phyloP scores from a whole-genome alignment of 2,329 filamentous ascomycete genomes.

The Pleochaeta shiraiana region DNA sequence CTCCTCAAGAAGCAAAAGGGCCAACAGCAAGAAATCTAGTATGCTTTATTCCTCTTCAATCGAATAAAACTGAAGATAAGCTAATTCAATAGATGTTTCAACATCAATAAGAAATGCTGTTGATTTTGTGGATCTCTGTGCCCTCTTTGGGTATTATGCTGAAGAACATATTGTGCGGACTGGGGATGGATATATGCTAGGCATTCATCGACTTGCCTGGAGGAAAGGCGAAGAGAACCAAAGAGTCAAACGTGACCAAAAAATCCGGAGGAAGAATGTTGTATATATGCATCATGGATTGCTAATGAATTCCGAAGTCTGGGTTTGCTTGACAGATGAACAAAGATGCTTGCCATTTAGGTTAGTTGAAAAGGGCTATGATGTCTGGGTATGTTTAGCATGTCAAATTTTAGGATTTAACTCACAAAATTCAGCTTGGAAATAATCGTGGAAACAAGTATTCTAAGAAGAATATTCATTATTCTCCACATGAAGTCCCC shows the following conservation, averaged over 20 bases:
- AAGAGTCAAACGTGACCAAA: conserved; percentile 49
- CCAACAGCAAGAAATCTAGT: conserved; percentile 45
- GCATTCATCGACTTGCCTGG: conserved; percentile 72
- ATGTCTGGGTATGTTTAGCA: conserved; percentile 70
- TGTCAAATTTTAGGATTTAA: background rate
- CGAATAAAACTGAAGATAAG: background rate
- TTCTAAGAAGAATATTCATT: conserved; percentile 74
- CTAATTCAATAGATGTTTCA: conserved; percentile 32
- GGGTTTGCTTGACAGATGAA: conserved; percentile 79
- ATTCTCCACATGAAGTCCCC: conserved; percentile 46
- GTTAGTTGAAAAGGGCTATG: conserved; percentile 75
- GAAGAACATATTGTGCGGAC: conserved; percentile 96
- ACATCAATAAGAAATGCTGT: conserved; percentile 63
- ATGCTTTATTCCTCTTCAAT: conserved; percentile 3
- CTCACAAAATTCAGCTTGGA: conserved; percentile 39
- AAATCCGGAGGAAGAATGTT: conserved; percentile 56
- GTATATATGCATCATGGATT: conserved; percentile 91
- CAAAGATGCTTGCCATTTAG: conserved; percentile 74
- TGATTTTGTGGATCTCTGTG: conserved; percentile 89
- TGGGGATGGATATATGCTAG: conserved; percentile 78
- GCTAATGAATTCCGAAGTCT: conserved; percentile 98
- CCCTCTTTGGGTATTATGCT: conserved; percentile 72
- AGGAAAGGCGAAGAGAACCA: conserved; percentile 59
- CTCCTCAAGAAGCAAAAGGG: conserved; percentile 44
- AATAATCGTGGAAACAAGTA: conserved; percentile 99